A percentile compares a stretch with the other conserved stretches of the same genome.
Conservation (phyloP, 805 yeast species). For the Sugiyamaella lignohabitans region DNA sequence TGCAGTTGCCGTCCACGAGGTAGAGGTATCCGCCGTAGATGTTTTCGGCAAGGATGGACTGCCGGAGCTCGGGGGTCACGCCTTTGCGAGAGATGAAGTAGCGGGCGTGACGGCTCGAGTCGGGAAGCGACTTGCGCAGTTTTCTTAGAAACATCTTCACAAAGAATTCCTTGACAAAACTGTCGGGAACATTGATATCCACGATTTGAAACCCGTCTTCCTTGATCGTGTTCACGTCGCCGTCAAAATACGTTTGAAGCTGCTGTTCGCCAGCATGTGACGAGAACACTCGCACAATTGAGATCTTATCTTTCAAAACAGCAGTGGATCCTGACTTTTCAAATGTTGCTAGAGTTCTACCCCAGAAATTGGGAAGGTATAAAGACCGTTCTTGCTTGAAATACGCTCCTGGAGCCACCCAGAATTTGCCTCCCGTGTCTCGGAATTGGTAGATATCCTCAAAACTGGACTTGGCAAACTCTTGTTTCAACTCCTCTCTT, state of each 20-base stretch:
- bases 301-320: constrained; percentile 44
- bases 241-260: constrained; percentile 52
- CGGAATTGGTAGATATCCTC: constrained; percentile 57
- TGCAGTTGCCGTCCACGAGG: constrained; percentile 64
- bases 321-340: constrained; percentile 31
- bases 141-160: constrained; percentile 47
- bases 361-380: constrained; percentile 76
- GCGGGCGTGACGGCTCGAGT: constrained; percentile 42
- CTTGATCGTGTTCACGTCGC: constrained; percentile 38
- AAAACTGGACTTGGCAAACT: constrained; percentile 62
- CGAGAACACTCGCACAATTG: constrained; percentile 60
- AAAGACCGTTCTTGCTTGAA: constrained; percentile 66
- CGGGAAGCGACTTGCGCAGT: constrained; percentile 41
- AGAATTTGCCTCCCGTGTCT: constrained; percentile 78
- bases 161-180: constrained; percentile 57
- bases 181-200: constrained; percentile 72
- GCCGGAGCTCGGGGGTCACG: constrained; percentile 50
- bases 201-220: constrained; percentile 53
- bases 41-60: constrained; percentile 59
- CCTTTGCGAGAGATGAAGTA: constrained; percentile 62
- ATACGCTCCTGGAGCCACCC: constrained; percentile 71
- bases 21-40: constrained; percentile 78
- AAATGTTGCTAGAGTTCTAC: constrained; percentile 40
- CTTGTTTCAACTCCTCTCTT: constrained; percentile 49
- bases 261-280: constrained; percentile 67